phyloP scores from a whole-genome alignment of 2,329 filamentous ascomycete species.

The Neonectria punicea region DNA sequence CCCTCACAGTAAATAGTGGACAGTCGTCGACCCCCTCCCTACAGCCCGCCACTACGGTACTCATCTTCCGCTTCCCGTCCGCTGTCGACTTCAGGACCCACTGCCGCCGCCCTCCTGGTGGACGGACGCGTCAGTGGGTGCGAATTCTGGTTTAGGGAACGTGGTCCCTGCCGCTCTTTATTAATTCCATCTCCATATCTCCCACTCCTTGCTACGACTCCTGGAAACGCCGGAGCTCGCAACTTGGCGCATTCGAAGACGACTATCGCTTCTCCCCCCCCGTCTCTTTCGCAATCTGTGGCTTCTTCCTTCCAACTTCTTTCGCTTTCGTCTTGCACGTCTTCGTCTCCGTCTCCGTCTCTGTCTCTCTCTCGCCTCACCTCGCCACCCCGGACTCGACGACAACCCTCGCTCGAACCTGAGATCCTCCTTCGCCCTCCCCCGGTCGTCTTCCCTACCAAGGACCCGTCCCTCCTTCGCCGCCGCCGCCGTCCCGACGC shows the following conservation, averaged over 20 bases:
- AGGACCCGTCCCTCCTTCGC: slow-evolving; percentile 22
- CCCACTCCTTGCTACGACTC: slow-evolving; percentile 6
- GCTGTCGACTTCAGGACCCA: slow-evolving; percentile 29
- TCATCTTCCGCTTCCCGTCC: slow-evolving; percentile 3
- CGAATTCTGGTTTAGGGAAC: slow-evolving; percentile 38
- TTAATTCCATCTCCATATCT: slow-evolving; percentile 35
- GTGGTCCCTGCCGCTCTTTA: slow-evolving; percentile 45
- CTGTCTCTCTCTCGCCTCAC: neutral
- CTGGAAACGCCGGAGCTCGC: neutral
- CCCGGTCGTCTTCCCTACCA: slow-evolving; percentile 8
- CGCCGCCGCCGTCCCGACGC: slow-evolving; percentile 40
- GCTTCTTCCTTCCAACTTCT: neutral
- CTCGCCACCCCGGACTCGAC: neutral
- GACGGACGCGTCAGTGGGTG: slow-evolving; percentile 42
- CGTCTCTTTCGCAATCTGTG: neutral
- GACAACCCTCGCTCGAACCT: neutral
- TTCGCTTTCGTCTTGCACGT: neutral
- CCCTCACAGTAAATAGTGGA: neutral
- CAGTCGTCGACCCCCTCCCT: neutral
- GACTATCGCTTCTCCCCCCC: neutral
- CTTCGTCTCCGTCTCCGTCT: neutral
- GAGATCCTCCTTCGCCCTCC: neutral
- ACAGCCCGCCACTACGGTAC: neutral
- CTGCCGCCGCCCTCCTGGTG: slow-evolving; percentile 31
- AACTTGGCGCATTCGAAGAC: neutral